Conservation (phyloP, 1,139 yeast genomes). For the Kodamaea ohmeri region DNA sequence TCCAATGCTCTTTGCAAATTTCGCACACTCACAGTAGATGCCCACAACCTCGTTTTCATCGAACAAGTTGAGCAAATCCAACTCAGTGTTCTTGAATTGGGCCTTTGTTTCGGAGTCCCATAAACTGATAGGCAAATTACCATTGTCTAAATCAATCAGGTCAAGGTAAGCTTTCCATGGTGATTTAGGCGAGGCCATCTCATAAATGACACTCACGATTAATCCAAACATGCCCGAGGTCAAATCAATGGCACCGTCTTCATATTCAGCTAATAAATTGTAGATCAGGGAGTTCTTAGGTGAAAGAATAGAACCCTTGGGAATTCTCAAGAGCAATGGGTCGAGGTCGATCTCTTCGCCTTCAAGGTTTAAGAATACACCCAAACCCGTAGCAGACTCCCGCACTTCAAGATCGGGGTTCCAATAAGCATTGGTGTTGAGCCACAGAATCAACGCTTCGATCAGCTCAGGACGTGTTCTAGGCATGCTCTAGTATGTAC, state of each 20-base stretch:
- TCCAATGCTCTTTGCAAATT: slow-evolving; percentile 42
- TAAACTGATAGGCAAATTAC: slow-evolving; percentile 57
- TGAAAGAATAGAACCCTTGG: slow-evolving; percentile 54
- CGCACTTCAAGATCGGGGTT: slow-evolving; percentile 46
- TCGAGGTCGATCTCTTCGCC: slow-evolving; percentile 28
- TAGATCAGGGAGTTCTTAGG: slow-evolving; percentile 63
- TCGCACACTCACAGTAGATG: slow-evolving; percentile 51
- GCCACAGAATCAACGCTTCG: slow-evolving; percentile 38
- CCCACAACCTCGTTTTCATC: slow-evolving; percentile 55
- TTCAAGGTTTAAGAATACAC: slow-evolving; percentile 50
- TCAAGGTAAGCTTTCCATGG: slow-evolving; percentile 75
- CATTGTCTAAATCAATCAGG: slow-evolving; percentile 44
- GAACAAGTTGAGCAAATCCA: slow-evolving; percentile 60
- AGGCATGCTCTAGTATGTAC: slow-evolving; percentile 15
- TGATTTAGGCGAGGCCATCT: slow-evolving; percentile 51
- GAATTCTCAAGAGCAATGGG: slow-evolving; percentile 41
- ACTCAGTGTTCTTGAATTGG: slow-evolving; percentile 62
- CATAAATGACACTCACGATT: slow-evolving; percentile 70
- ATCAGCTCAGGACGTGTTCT: slow-evolving; percentile 12
- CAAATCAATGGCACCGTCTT: slow-evolving; percentile 32
- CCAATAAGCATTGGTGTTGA: slow-evolving; percentile 50
- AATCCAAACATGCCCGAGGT: slow-evolving; percentile 60
- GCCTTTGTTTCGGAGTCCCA: slow-evolving; percentile 56
- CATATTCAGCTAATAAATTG: slow-evolving; percentile 61
- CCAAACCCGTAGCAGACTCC: slow-evolving; percentile 57